Evolutionary conservation across 2,329 filamentous ascomycete genomes (phyloP).

Genomic region (Cordyceps cicadae): DNA sequence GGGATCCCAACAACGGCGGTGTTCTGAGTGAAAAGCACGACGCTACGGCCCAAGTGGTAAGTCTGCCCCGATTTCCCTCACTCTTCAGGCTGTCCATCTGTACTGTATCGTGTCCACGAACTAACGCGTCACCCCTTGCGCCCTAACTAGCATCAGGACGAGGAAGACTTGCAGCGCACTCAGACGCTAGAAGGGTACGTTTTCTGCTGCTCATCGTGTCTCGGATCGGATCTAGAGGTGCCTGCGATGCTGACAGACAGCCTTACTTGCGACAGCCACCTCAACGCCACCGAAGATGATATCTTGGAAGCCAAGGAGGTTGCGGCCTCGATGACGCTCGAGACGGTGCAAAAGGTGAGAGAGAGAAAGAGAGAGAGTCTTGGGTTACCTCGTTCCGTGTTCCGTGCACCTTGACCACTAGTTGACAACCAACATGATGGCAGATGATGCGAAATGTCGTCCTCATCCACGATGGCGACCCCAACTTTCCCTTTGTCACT

Average conservation of each 20-base stretch:
- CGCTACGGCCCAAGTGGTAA: background rate
- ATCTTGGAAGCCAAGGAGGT: constrained; percentile 23
- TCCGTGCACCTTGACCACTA: too few relatives aligned
- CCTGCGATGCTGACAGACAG: background rate
- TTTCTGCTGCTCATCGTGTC: background rate
- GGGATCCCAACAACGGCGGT: background rate
- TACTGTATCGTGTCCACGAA: background rate
- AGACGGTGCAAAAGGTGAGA: constrained; percentile 15
- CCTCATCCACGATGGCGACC: constrained; percentile 33
- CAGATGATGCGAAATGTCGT: constrained; percentile 29
- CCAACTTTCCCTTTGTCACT: constrained; percentile 34
- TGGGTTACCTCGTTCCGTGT: too few relatives aligned
- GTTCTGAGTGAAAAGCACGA: constrained; percentile 3
- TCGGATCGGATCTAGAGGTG: too few relatives aligned
- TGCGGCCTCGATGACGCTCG: constrained; percentile 19
- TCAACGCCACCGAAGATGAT: constrained; percentile 24
- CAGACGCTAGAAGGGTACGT: constrained; percentile 7
- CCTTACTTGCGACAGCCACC: background rate
- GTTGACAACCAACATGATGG: background rate
- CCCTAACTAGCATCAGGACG: background rate
- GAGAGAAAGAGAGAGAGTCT: too few relatives aligned
- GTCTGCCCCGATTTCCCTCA: background rate
- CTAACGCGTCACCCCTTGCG: background rate
- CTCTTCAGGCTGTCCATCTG: background rate
- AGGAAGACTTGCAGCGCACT: background rate